Conservation (phyloP, 441 rosid genomes). For the Rhodomyrtus psidioides region DNA sequence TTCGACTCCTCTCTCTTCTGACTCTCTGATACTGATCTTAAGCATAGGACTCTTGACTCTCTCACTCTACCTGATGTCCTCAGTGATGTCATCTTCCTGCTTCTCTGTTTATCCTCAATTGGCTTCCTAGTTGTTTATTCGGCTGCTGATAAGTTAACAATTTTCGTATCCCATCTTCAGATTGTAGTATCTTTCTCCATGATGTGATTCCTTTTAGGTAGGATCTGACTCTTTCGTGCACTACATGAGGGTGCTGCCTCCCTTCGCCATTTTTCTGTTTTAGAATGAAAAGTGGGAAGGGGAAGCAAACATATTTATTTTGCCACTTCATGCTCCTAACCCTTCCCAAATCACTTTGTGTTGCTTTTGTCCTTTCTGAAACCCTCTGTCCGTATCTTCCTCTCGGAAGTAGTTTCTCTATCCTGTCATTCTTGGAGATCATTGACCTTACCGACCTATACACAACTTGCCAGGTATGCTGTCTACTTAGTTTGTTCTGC, state of each 20-base stretch:
- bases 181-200: not conserved
- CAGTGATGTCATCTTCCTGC: not conserved
- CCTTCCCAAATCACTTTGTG: constrained; percentile 6
- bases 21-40: not conserved
- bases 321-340: constrained; percentile 18
- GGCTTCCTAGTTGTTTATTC: constrained; percentile 1
- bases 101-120: not conserved
- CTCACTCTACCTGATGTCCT: constrained; percentile 1
- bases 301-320: constrained; percentile 14
- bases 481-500: not conserved
- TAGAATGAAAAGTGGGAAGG: constrained; percentile 37
- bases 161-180: not conserved
- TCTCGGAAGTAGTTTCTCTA: not conserved
- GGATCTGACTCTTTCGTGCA: constrained; percentile 13
- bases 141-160: constrained; percentile 16
- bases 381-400: constrained; percentile 4
- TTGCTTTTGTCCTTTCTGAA: constrained; percentile 12
- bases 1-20: not conserved
- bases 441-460: constrained; percentile 12
- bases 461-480: not conserved
- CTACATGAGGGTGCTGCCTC: constrained; percentile 17
- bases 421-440: constrained; percentile 15
- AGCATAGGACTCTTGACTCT: constrained; percentile 8
- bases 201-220: constrained; percentile 9
- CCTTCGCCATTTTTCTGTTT: constrained; percentile 36